Evolutionary conservation across 2,329 filamentous ascomycete species (phyloP).

Genomic region (Sporothrix euskadiensis): DNA sequence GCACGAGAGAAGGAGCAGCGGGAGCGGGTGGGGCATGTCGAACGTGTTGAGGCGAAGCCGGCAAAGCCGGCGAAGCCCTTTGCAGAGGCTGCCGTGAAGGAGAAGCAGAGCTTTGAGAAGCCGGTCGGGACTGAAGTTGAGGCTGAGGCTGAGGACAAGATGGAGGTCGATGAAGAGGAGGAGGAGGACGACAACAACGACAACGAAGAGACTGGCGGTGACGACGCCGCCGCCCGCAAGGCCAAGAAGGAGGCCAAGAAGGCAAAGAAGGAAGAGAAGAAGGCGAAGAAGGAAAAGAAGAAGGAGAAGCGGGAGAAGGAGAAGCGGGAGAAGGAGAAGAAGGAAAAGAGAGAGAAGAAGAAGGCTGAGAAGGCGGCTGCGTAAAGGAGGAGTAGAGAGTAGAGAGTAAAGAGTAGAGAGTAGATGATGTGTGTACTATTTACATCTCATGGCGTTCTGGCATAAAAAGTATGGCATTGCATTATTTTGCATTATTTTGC

Average conservation of each 20-base stretch:
- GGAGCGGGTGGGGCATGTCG: not conserved
- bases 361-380: not conserved
- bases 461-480: not conserved
- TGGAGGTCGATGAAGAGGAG: constrained; percentile 14
- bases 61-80: not conserved
- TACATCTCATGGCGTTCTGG: not conserved
- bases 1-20: not conserved
- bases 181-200: not conserved
- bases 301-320: constrained; percentile 26
- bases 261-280: constrained; percentile 15
- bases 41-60: not conserved
- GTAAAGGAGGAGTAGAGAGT: not conserved
- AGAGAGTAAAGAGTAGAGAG: no score
- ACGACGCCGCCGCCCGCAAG: not conserved
- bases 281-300: constrained; percentile 17
- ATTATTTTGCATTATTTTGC: not conserved
- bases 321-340: constrained; percentile 12
- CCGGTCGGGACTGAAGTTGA: constrained; percentile 3
- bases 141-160: constrained; percentile 18
- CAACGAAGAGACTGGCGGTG: not conserved
- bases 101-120: not conserved
- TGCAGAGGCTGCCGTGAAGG: not conserved
- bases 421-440: no score
- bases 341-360: not conserved
- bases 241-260: constrained; percentile 14